Percentiles rank a stretch among this genome's conserved stretches.
Evolutionary conservation across 306 rosid species (phyloP).

Genomic region (Castanea crenata): DNA sequence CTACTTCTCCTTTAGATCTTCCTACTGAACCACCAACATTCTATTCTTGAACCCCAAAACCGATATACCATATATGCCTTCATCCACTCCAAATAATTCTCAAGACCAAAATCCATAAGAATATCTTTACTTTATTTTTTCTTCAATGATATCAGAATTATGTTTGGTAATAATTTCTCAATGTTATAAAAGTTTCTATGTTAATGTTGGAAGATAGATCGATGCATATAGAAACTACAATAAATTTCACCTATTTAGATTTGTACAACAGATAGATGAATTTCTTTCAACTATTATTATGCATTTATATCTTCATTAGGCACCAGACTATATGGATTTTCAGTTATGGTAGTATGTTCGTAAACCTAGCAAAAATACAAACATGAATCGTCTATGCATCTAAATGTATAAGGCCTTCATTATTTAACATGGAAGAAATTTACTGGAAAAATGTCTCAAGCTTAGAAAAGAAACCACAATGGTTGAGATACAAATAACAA

Average conservation of each 20-base stretch:
- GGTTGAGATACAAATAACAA: too few relatives aligned
- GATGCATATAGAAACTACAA: neutral
- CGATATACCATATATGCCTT: constrained; percentile 47
- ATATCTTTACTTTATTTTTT: neutral
- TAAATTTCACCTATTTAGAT: neutral
- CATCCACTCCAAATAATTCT: constrained; percentile 31
- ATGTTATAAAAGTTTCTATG: neutral
- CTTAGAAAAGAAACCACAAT: too few relatives aligned
- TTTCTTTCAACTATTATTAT: neutral
- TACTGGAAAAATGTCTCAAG: too few relatives aligned
- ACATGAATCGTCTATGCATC: neutral
- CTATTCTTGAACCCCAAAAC: constrained; percentile 47
- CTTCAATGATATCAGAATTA: neutral
- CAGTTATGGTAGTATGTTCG: neutral
- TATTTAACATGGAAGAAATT: too few relatives aligned
- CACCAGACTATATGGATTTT: neutral
- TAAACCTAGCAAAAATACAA: neutral
- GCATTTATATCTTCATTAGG: neutral
- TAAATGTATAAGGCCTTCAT: neutral
- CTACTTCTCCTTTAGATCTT: too few relatives aligned
- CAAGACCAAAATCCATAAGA: constrained; percentile 33
- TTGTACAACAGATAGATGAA: neutral
- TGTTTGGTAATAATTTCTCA: neutral
- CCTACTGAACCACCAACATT: constrained; percentile 24
- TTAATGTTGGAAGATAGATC: neutral